A percentile compares a stretch with the other conserved stretches of the same genome.
These are phyloP conservation scores for Candida freyschussii DNA, from an alignment of 1,139 yeast species.

Conservation along the genomic window DNA sequence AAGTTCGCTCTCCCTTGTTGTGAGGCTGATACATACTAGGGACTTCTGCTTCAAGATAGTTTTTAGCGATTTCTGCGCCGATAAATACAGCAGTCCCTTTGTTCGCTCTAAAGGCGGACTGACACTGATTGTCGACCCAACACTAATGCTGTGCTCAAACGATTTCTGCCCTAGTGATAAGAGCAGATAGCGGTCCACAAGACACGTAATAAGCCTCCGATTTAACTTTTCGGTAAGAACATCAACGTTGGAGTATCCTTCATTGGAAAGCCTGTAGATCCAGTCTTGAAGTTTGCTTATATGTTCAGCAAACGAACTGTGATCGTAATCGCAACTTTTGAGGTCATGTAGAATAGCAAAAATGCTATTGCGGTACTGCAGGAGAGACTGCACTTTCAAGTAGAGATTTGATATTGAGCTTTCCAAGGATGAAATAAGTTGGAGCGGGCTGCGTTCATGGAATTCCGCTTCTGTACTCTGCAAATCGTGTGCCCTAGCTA, in stretches of 20 bases:
- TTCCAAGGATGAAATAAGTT: constrained; percentile 39
- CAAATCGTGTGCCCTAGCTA: constrained; percentile 47
- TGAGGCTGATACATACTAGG: constrained; percentile 7
- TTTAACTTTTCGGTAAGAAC: constrained; percentile 40
- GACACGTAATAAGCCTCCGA: constrained; percentile 31
- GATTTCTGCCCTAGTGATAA: constrained; percentile 1
- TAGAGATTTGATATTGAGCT: constrained; percentile 33
- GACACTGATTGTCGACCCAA: constrained; percentile 41
- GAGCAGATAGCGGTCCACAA: constrained; percentile 33
- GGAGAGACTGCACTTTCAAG: constrained; percentile 31
- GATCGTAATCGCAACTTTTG: constrained; percentile 29
- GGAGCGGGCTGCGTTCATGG: constrained; percentile 39
- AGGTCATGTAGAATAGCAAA: constrained; percentile 27
- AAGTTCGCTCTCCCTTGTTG: not conserved
- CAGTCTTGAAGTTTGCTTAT: constrained; percentile 38
- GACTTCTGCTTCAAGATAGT: constrained; percentile 25
- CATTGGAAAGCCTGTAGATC: constrained; percentile 39
- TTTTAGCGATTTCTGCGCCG: constrained; percentile 28
- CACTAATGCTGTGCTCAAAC: constrained; percentile 34
- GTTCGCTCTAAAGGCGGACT: constrained; percentile 38
- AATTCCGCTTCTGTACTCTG: constrained; percentile 26
- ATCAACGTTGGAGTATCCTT: constrained; percentile 37
- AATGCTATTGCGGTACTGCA: constrained; percentile 21
- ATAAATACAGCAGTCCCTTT: constrained; percentile 28
- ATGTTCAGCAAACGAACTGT: constrained; percentile 16